Conservation (phyloP, 108 stramenopile species). For the Cyclostephanos tholiformis region DNA sequence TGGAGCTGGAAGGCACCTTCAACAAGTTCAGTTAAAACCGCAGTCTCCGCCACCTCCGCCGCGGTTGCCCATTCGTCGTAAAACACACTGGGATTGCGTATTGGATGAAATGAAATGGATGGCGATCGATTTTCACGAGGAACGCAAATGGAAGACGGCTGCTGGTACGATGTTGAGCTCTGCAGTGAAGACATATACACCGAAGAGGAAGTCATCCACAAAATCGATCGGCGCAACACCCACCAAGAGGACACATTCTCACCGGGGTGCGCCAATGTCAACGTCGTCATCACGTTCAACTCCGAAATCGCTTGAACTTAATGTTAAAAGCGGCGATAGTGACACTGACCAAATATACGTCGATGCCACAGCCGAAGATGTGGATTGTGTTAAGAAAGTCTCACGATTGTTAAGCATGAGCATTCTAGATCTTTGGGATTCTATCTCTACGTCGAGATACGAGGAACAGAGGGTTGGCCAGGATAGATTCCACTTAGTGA, state of each 20-base stretch:
- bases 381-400: conserved; percentile 3
- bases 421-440: conserved; percentile 29
- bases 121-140: conserved; percentile 86
- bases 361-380: conserved; percentile 23
- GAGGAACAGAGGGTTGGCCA: background rate
- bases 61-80: conserved; percentile 63
- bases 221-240: conserved; percentile 6
- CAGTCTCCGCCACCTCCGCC: conserved; percentile 10
- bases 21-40: background rate
- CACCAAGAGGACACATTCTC: background rate
- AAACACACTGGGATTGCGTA: conserved; percentile 84
- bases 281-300: conserved; percentile 4
- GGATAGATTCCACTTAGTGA: conserved; percentile 11
- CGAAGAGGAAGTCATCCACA: conserved; percentile 16
- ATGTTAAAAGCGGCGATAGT: background rate
- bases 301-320: background rate
- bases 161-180: conserved; percentile 48
- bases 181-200: conserved; percentile 16
- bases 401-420: conserved; percentile 19
- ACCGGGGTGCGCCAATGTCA: background rate
- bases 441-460: background rate
- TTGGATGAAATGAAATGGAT: conserved; percentile 91
- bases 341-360: conserved; percentile 24
- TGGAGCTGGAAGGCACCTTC: background rate
- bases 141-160: conserved; percentile 86